phyloP scores from a whole-genome alignment of 2,329 filamentous ascomycete genomes.

The Trichophyton mentagrophytes region DNA sequence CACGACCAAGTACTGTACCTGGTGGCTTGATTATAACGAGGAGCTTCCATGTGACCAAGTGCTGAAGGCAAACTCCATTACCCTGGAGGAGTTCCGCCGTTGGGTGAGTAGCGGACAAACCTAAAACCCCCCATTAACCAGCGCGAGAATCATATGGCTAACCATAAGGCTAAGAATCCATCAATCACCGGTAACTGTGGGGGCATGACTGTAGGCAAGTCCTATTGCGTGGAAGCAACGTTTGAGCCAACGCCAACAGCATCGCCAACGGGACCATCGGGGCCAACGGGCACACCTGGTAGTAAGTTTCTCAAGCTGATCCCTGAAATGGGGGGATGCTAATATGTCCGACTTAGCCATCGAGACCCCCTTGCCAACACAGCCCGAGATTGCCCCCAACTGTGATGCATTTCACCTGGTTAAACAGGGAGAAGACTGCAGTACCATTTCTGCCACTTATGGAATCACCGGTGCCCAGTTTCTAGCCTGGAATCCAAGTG shows the following conservation, averaged over 20 bases:
- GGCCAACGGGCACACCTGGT: neutral
- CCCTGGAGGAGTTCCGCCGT: neutral
- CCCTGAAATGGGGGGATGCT: neutral
- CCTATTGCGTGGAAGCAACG: slow-evolving; percentile 4
- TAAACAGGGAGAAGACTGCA: neutral
- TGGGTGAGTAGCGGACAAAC: neutral
- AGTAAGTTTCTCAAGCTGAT: neutral
- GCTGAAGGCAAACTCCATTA: neutral
- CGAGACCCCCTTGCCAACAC: slow-evolving; percentile 3
- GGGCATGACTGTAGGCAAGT: neutral
- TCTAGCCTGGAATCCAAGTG: slow-evolving; percentile 4
- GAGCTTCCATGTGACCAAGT: neutral
- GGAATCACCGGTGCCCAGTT: neutral
- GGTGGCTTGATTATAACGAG: slow-evolving; percentile 6
- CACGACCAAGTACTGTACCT: neutral
- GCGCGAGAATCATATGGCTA: neutral
- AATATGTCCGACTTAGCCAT: neutral
- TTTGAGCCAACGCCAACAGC: neutral
- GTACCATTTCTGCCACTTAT: neutral
- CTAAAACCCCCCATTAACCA: neutral
- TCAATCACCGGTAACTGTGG: neutral
- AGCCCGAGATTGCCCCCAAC: slow-evolving; percentile 2
- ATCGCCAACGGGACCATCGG: neutral
- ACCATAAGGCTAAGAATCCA: neutral
- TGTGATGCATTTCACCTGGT: slow-evolving; percentile 4